A percentile compares a stretch with the other conserved stretches of the same genome.
phyloP scores from a whole-genome alignment of 805 yeast species.

The Wickerhamomyces rabaulensis region DNA sequence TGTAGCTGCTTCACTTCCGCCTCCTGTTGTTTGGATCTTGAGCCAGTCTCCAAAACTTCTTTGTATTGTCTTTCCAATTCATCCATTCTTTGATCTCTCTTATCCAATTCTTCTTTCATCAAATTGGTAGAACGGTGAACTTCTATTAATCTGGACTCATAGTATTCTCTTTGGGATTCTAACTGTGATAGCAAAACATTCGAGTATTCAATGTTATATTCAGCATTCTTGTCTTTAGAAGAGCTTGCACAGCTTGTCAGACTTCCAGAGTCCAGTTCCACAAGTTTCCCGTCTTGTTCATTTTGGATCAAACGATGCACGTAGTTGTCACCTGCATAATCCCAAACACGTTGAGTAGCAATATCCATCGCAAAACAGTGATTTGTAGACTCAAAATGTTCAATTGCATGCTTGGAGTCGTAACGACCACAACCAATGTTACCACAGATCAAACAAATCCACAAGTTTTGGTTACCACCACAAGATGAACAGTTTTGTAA shows the following conservation, averaged over 20 bases:
- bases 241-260: slow-evolving; percentile 6
- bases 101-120: slow-evolving; percentile 16
- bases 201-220: slow-evolving; percentile 75
- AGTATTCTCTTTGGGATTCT: slow-evolving; percentile 81
- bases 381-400: slow-evolving; percentile 69
- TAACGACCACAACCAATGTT: slow-evolving; percentile 90
- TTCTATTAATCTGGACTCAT: slow-evolving; percentile 47
- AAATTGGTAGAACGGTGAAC: slow-evolving; percentile 20
- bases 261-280: slow-evolving; percentile 45
- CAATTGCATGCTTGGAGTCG: slow-evolving; percentile 78
- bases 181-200: slow-evolving; percentile 72
- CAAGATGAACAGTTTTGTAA: slow-evolving; percentile 52
- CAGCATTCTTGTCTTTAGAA: slow-evolving; percentile 39
- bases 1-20: background rate
- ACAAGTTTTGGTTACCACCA: slow-evolving; percentile 53
- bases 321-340: slow-evolving; percentile 84
- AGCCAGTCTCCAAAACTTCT: background rate
- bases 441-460: slow-evolving; percentile 91
- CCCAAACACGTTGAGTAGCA: slow-evolving; percentile 86
- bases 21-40: background rate
- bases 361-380: slow-evolving; percentile 93
- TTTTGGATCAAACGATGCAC: slow-evolving; percentile 83
- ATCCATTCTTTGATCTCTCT: slow-evolving; percentile 7
- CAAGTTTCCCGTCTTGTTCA: slow-evolving; percentile 84
- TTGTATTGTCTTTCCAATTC: background rate